Base-by-base conservation (phyloP, 768 basidiomycete species). In the Amanita jacksonii region DNA sequence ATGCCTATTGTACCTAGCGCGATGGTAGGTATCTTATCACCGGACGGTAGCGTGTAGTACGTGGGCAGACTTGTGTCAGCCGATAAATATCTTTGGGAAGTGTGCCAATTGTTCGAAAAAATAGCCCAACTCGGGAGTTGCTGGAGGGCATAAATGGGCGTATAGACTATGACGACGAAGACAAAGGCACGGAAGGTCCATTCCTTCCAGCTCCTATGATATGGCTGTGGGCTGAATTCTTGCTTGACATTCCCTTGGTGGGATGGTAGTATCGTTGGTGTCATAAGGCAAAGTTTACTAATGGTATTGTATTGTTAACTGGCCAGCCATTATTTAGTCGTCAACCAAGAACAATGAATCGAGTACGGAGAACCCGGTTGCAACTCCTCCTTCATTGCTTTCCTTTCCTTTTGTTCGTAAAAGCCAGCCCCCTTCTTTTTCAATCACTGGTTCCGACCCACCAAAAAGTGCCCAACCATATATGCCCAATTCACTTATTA, bases 381-480 rank as follows among this genome's bases (percentile, higher is more conserved):
- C 86, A 3, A 91, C 82, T 3, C 92, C 91, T 4, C 92, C 92
- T 56, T 99, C 94, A 57, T 97, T 83, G 45, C 80, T 87, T 33
- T 90, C 89, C 56, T 78, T 81, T 4, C 84, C 87, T 55, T 96
- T 97, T 5, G 92, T 97, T 51, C 92, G 65, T 38, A 96, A 72
- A 55, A 97, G 55, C 74, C 87, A 91, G 13, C 92, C 92, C 1
- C 72, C 81, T 46, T 79, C 76, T 50, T 73, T 70, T 57, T 90
- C 83, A 43, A 70, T 63, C 34, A 76, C 57, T 22, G 63, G 55
- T 4, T 57, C 61, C 55, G 48, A 41, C 13, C 54, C 57, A 15
- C 79, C 78, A 56, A 96, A 93, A 49, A 97, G 58, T 1, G 79
- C 76, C 72, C 86, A 88, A 1, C 94, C 92, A 58, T 88, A 99